Percentiles rank a stretch among this genome's conserved stretches.
Evolutionary conservation across 345 rosid species (phyloP).

Genomic region (Turritis glabra): DNA sequence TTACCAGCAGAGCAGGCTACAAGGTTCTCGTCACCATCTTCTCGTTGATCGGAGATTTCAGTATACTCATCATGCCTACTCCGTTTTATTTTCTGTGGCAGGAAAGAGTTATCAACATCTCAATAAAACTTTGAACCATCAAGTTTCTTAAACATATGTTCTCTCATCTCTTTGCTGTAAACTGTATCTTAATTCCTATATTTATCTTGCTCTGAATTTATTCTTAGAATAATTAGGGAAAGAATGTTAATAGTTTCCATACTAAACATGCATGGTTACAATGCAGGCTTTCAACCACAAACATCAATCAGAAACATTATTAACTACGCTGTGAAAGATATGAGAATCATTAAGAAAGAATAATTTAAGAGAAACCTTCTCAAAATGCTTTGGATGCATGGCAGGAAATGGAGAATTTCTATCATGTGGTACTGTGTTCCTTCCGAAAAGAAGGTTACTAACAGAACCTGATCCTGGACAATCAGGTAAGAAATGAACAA

Average conservation of each 20-base stretch:
- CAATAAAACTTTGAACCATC: constrained; percentile 58
- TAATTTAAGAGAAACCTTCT: constrained; percentile 59
- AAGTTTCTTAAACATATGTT: constrained; percentile 52
- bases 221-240: constrained; percentile 52
- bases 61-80: constrained; percentile 50
- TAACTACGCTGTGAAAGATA: not conserved
- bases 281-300: constrained; percentile 4
- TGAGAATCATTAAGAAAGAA: not conserved
- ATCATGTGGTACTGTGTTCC: constrained; percentile 58
- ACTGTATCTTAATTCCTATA: constrained; percentile 51
- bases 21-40: constrained; percentile 68
- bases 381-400: constrained; percentile 55
- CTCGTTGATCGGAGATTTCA: constrained; percentile 62
- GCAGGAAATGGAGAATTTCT: constrained; percentile 58
- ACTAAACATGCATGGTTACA: constrained; percentile 38
- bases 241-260: constrained; percentile 7
- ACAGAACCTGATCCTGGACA: constrained; percentile 55
- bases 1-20: constrained; percentile 55
- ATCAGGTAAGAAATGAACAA: constrained; percentile 89
- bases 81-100: constrained; percentile 58
- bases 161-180: not conserved
- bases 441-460: constrained; percentile 50
- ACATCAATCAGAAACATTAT: not conserved
- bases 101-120: constrained; percentile 57
- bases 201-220: constrained; percentile 50